Conservation (phyloP, 768 basidiomycete species). For the Pleurotus djamor region DNA sequence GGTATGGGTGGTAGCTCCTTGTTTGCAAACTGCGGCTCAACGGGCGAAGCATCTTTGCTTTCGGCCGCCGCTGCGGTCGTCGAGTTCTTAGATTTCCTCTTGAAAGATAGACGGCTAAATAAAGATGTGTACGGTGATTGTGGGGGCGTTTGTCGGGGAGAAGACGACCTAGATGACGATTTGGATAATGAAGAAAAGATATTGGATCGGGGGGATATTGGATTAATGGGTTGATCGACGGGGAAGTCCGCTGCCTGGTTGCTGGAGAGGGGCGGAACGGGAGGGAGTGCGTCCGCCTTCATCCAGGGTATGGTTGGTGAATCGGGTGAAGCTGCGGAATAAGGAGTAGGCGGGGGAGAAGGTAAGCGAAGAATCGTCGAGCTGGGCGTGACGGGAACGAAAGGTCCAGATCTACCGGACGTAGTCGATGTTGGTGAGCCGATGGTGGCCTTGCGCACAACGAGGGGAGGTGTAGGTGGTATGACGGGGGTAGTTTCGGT, state of each 20-base stretch:
- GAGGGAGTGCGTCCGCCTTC: neutral
- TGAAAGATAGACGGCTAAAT: conserved; percentile 1
- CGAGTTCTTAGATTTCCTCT: conserved; percentile 1
- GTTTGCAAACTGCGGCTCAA: neutral
- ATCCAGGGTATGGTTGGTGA: conserved; percentile 6
- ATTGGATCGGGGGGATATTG: neutral
- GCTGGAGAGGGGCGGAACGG: neutral
- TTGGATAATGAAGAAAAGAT: neutral
- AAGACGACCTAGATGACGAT: neutral
- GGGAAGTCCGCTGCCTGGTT: neutral
- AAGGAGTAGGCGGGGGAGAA: conserved; percentile 3
- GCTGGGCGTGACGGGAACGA: neutral
- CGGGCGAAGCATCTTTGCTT: neutral
- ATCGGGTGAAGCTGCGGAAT: conserved; percentile 4
- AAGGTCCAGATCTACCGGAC: neutral
- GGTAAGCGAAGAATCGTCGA: neutral
- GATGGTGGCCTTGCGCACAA: neutral
- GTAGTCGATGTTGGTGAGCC: neutral
- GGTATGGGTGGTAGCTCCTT: conserved; percentile 4
- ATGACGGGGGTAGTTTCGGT: neutral
- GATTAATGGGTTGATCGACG: neutral
- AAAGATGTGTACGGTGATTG: neutral
- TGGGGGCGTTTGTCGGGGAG: neutral
- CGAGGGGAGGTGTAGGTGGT: conserved; percentile 5
- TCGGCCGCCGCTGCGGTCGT: neutral